These are phyloP conservation scores for Penicillium maclennaniae DNA, from an alignment of 495 filamentous ascomycete genomes.

Conservation along the genomic window DNA sequence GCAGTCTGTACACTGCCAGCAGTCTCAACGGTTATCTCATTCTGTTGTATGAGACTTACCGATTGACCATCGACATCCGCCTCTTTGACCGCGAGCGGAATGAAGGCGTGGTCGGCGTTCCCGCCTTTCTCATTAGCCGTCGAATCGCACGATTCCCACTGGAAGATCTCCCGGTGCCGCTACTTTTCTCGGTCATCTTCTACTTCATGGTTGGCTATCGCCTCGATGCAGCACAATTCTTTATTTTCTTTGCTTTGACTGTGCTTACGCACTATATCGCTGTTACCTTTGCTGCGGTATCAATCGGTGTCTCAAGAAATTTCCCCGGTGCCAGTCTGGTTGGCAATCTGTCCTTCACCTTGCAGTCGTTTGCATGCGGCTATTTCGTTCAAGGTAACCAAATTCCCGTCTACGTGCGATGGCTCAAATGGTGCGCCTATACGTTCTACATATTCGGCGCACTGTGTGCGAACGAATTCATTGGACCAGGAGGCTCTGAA, in stretches of 20 bases:
- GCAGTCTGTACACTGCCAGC: constrained; percentile 62
- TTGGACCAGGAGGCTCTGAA: constrained; percentile 36
- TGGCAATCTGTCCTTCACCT: constrained; percentile 64
- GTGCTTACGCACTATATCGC: constrained; percentile 64
- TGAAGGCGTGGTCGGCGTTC: constrained; percentile 65
- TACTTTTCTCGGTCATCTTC: constrained; percentile 63
- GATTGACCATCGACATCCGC: constrained; percentile 65
- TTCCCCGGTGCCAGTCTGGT: constrained; percentile 62
- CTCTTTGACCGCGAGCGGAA: constrained; percentile 69
- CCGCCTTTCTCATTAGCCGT: constrained; percentile 61
- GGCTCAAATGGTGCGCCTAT: constrained; percentile 58
- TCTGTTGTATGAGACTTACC: constrained; percentile 67
- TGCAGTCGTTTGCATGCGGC: constrained; percentile 67
- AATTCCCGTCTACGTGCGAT: constrained; percentile 69
- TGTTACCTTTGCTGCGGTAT: constrained; percentile 56
- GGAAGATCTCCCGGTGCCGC: constrained; percentile 66
- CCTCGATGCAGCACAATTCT: constrained; percentile 54
- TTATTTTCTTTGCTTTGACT: constrained; percentile 62
- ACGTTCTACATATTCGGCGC: constrained; percentile 67
- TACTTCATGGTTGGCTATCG: constrained; percentile 77
- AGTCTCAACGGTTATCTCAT: constrained; percentile 71
- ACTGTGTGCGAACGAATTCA: constrained; percentile 65
- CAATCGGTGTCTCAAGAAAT: constrained; percentile 55
- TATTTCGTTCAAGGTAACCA: constrained; percentile 68
- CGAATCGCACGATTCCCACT: constrained; percentile 59